Evolutionary conservation across 2,329 filamentous ascomycete genomes (phyloP).

Genomic region (Monosporascus sp.): DNA sequence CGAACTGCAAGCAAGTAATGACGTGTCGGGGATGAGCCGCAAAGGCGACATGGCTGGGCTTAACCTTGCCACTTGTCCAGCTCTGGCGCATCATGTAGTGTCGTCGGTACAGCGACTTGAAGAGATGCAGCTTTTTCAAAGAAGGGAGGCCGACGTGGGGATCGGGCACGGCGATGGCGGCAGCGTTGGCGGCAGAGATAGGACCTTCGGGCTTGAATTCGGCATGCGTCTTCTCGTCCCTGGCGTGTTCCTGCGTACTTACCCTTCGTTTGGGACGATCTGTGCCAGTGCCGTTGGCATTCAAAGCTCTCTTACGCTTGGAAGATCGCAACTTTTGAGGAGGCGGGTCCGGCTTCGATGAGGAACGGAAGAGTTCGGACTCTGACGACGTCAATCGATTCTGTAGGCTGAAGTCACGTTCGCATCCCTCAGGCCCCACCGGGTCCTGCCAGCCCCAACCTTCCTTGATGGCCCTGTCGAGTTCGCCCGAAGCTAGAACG

Average conservation of each 20-base stretch:
- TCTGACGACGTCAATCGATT: constrained; percentile 49
- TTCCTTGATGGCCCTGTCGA: constrained; percentile 79
- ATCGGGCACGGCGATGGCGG: constrained; percentile 76
- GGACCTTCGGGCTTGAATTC: constrained; percentile 70
- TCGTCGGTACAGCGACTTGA: constrained; percentile 92
- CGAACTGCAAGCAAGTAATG: constrained; percentile 95
- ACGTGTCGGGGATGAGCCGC: constrained; percentile 95
- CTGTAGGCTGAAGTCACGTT: constrained; percentile 69
- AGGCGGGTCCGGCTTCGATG: constrained; percentile 35
- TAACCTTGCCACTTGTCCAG: constrained; percentile 83
- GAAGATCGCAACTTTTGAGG: constrained; percentile 42
- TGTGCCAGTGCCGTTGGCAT: constrained; percentile 37
- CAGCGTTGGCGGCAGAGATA: constrained; percentile 78
- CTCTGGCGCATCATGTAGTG: constrained; percentile 86
- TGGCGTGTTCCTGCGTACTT: constrained; percentile 41
- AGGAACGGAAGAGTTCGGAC: constrained; percentile 40
- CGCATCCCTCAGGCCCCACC: constrained; percentile 66
- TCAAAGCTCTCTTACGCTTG: constrained; percentile 52
- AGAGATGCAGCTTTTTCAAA: constrained; percentile 81
- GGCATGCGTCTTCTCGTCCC: constrained; percentile 36
- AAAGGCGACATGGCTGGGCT: constrained; percentile 90
- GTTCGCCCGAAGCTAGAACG: constrained; percentile 70
- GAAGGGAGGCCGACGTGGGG: constrained; percentile 74
- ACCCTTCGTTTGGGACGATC: constrained; percentile 52
- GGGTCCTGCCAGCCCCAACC: constrained; percentile 98